phyloP scores from a whole-genome alignment of 2,329 filamentous ascomycete species.

The Bretziella fagacearum region DNA sequence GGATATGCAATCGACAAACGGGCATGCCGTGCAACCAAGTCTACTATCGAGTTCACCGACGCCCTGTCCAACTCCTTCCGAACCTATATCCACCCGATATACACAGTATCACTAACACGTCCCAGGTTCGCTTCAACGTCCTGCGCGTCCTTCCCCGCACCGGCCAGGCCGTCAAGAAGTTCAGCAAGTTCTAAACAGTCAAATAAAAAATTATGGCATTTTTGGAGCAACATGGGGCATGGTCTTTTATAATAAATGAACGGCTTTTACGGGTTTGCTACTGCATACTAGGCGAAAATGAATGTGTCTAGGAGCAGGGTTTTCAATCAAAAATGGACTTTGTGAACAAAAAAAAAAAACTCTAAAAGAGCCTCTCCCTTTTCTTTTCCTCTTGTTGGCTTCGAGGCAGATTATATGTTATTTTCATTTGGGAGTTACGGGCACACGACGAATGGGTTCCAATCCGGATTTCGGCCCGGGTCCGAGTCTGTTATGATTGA shows the following conservation, averaged over 20 bases:
- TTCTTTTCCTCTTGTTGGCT: neutral
- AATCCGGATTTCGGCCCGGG: no score
- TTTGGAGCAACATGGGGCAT: conserved; percentile 28
- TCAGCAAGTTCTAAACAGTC: conserved; percentile 83
- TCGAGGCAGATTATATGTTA: neutral
- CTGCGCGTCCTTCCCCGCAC: conserved; percentile 95
- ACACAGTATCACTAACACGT: conserved; percentile 9
- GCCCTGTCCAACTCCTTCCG: neutral
- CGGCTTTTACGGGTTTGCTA: conserved; percentile 16
- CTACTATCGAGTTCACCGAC: neutral
- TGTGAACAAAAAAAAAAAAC: conserved; percentile 14
- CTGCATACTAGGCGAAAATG: conserved; percentile 14
- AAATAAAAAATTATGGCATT: conserved; percentile 28
- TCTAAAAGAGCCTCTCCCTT: conserved; percentile 4
- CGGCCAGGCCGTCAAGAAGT: conserved; percentile 93
- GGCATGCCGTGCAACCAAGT: no score
- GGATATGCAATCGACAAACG: no score
- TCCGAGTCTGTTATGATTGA: no score
- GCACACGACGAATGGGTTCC: no score
- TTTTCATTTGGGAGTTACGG: no score
- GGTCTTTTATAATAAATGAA: conserved; percentile 22
- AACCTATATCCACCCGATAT: conserved; percentile 5
- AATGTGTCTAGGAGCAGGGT: conserved; percentile 14
- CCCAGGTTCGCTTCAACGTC: conserved; percentile 95
- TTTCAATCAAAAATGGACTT: conserved; percentile 15